Evolutionary conservation across 306 rosid genomes (phyloP), one percentile per base, ranked within the genome.

Genomic region (Prunus campanulata): DNA sequence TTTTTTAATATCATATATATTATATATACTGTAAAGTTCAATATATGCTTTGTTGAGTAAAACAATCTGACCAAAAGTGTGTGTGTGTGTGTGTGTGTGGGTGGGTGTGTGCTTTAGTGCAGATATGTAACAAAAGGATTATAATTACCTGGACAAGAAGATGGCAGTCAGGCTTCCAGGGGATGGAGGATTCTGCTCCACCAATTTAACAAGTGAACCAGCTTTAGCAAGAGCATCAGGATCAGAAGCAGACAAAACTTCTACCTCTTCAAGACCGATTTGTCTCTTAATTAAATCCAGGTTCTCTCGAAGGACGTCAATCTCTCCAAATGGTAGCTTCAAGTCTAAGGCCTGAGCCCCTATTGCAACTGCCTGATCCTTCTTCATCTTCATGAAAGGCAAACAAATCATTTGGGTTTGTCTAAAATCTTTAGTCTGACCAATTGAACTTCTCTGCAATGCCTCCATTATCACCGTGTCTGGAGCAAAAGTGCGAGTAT

Each of bases 141-240:
- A 32, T 39, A 11, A 1, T 35, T 85, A 85, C 79, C 77, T 39
- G 42, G 82, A 82, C 70, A 88, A 86, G 83, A 93, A 93, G 78
- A 93, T 86, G 68, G 97, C 94, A 72, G 97, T 91, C 11, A 94
- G 98, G 78, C 67, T 90, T 82, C 98, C 96, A 24, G 98, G 98
- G 56, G 90, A 81, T 29, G 98, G 96, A 79, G 94, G 96, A 86
- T 88, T 93, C 79, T 87, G 91, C 16, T 78, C 74, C 68, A 93
- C 72, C 49, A 88, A 74, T 77, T 88, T 77, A 79, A 72, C 89
- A 73, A 82, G 76, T 70, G 91, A 10, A 74, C 98, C 97, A 20
- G 94, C 96, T 83, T 65, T 91, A 29, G 86, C 88, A 62, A 74
- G 60, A 80, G 90, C 90, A 78, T 75, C 86, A n/a, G 87, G 74